Percentiles rank a stretch among this genome's conserved stretches.
These are phyloP conservation scores for Neurospora sublineolata DNA, from an alignment of 495 filamentous ascomycete species.

Conservation along the genomic window DNA sequence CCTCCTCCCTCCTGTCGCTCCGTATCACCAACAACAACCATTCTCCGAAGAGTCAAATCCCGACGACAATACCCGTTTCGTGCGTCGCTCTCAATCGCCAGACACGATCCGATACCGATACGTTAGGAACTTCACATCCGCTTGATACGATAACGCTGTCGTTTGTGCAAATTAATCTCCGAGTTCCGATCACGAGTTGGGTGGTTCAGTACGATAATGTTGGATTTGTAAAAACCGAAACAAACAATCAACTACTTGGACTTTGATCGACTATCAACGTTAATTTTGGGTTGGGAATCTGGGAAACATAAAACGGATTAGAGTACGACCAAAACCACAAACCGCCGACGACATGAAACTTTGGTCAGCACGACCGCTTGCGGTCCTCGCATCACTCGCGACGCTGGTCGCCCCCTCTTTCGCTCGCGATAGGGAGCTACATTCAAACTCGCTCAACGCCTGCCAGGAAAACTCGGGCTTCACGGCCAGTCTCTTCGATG, in stretches of 20 bases:
- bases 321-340: background rate
- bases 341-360: background rate
- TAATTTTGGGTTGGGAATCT: background rate
- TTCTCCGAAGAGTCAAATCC: background rate
- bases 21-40: background rate
- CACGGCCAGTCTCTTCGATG: conserved; percentile 72
- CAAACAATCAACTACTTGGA: background rate
- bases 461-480: conserved; percentile 73
- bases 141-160: background rate
- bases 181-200: background rate
- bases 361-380: conserved; percentile 14
- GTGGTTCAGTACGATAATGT: background rate
- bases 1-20: background rate
- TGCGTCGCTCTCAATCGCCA: background rate
- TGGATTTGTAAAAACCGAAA: background rate
- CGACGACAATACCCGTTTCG: background rate
- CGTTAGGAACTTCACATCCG: background rate
- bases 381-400: conserved; percentile 25
- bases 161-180: background rate
- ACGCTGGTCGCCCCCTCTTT: conserved; percentile 16
- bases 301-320: background rate
- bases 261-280: background rate
- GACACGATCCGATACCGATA: background rate
- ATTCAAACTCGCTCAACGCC: conserved; percentile 65
- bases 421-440: conserved; percentile 34